Conservation (phyloP, 306 rosid species). For the Lablab purpureus region DNA sequence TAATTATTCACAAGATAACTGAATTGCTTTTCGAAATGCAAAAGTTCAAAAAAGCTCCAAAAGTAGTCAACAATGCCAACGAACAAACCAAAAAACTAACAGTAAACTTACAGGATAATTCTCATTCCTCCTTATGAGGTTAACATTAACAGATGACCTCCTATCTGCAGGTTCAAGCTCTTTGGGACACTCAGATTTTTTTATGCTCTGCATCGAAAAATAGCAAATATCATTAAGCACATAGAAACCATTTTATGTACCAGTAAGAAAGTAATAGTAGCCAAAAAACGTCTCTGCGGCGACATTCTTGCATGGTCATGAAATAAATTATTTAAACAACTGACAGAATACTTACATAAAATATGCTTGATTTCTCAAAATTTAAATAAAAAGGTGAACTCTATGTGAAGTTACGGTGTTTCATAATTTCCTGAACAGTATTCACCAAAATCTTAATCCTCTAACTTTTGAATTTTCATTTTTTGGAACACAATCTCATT, state of each 20-base stretch:
- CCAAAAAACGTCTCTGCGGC: conserved; percentile 19
- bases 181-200: conserved; percentile 89
- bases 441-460: conserved; percentile 31
- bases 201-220: conserved; percentile 76
- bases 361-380: conserved; percentile 9
- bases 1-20: conserved; percentile 5
- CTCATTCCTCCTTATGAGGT: conserved; percentile 86
- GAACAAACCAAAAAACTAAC: conserved; percentile 33
- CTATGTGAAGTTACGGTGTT: conserved; percentile 16
- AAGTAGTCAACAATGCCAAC: conserved; percentile 9
- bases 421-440: conserved; percentile 23
- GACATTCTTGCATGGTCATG: conserved; percentile 10
- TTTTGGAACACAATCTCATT: background rate
- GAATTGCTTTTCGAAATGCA: conserved; percentile 6
- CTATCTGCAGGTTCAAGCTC: conserved; percentile 93
- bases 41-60: conserved; percentile 29
- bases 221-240: conserved; percentile 31
- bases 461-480: conserved; percentile 12
- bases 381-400: conserved; percentile 28
- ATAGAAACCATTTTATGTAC: conserved; percentile 2
- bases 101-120: conserved; percentile 76
- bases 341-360: conserved; percentile 2
- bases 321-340: conserved; percentile 11
- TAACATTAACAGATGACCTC: conserved; percentile 82
- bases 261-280: conserved; percentile 18